Evolutionary conservation across 495 filamentous ascomycete species (phyloP), one percentile per base, ranked within the genome.

Genomic region (Penicillium pancosmium): DNA sequence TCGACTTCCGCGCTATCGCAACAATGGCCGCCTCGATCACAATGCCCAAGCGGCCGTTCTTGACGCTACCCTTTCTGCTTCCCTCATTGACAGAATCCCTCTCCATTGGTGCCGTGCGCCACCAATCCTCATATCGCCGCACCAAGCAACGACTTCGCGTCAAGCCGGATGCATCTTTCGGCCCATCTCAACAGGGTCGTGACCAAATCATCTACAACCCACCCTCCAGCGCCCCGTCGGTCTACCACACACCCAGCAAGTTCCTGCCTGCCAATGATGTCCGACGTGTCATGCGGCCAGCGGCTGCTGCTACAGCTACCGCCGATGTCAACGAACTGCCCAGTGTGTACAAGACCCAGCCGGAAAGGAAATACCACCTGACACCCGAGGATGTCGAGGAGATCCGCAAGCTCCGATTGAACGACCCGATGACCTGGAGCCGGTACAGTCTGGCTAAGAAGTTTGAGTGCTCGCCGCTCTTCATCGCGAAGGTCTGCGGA

Each of bases 141-240:
- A 88, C 85, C 44, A 88, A 86, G 72, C 85, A 87, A 74, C 82
- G 85, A 12, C 84, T 93, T 59, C 84, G 85, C 59, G 80, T 92
- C 63, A 84, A 87, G 55, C 88, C 88, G 25, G 87, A 92, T 73
- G 79, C 84, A 11, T 88, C 89, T 54, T 93, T 91, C 76, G 78
- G 82, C 52, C 62, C 73, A 18, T 68, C 82, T 10, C 67, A 77
- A 25, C 73, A 82, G 41, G 25, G 64, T 5, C 65, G 74, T 56
- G 79, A 87, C 61, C 82, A 91, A 64, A 91, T 98, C 71, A 86
- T 98, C 75, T 93, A 88, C 87, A 98, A 97, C 77, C 94, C 94
- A 43, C 94, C 94, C 7, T 88, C 93, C n/a, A 86, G 91, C 34
- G 82, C 85, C 0, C 84, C 95, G 2, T 90, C 85, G 18, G 87